Percentiles rank a stretch among this genome's conserved stretches.
Conservation (phyloP, 176 grass and related monocot species). For the Coix lacrymajobi region DNA sequence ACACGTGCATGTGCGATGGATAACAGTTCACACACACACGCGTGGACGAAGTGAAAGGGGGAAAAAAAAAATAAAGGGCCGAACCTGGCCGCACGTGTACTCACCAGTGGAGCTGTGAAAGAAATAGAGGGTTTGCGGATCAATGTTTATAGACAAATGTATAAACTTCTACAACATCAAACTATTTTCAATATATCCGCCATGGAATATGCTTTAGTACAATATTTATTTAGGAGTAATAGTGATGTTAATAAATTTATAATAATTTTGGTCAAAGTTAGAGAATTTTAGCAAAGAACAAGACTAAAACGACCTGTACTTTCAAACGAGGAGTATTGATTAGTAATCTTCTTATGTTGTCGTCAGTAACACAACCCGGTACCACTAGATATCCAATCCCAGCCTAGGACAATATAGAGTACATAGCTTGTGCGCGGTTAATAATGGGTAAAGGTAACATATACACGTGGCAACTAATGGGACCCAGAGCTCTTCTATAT, state of each 20-base stretch:
- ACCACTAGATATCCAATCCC: not conserved
- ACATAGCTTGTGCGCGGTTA: not conserved
- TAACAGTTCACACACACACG: not conserved
- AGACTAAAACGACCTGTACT: not conserved
- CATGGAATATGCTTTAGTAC: not conserved
- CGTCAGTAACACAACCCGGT: not conserved
- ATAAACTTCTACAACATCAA: not conserved
- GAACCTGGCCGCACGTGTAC: not conserved
- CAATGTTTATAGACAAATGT: not conserved
- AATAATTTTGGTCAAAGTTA: not conserved
- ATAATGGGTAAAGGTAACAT: not conserved
- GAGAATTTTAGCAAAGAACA: not conserved
- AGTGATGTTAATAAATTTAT: not conserved
- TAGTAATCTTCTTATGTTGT: too few relatives aligned
- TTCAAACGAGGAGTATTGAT: not conserved
- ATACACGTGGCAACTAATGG: not conserved
- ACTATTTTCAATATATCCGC: too few relatives aligned
- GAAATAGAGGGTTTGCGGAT: not conserved
- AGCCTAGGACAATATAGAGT: not conserved
- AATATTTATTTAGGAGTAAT: not conserved
- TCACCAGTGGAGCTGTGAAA: not conserved
- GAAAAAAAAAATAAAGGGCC: not conserved
- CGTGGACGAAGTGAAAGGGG: not conserved
- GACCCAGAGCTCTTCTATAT: conserved; percentile 14
- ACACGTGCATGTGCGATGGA: not conserved